Conservation (phyloP, 2,329 filamentous ascomycete genomes). For the Aspergillus amoenus region DNA sequence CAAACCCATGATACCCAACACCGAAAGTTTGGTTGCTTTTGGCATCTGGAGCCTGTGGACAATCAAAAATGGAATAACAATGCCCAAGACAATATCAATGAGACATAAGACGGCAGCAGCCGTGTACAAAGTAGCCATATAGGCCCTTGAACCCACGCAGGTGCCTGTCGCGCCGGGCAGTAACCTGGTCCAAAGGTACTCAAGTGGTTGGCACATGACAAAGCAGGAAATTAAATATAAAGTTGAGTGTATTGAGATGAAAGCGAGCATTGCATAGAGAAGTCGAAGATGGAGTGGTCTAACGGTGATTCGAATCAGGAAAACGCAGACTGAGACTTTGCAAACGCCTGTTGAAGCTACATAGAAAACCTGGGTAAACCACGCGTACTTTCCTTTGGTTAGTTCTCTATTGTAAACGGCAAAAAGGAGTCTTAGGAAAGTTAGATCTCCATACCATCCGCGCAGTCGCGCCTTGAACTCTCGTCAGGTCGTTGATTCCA, state of each 20-base stretch:
- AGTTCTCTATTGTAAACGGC: not conserved
- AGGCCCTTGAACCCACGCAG: not conserved
- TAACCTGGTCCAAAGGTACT: not conserved
- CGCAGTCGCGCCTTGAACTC: slow-evolving; percentile 21
- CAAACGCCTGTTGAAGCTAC: slow-evolving; percentile 47
- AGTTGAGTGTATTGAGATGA: not conserved
- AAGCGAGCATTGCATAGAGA: not conserved
- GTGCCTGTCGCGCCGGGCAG: not conserved
- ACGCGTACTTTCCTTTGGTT: slow-evolving; percentile 40
- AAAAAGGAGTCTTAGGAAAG: not conserved
- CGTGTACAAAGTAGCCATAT: not conserved
- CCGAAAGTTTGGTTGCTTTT: slow-evolving; percentile 50
- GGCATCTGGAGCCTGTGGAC: slow-evolving; percentile 58
- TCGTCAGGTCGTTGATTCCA: slow-evolving; percentile 17
- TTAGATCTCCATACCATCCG: slow-evolving; percentile 23
- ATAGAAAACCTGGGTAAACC: slow-evolving; percentile 54
- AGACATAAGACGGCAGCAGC: not conserved
- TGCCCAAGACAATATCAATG: not conserved
- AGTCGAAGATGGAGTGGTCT: slow-evolving; percentile 44
- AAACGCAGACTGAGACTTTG: slow-evolving; percentile 54
- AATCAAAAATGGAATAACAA: slow-evolving; percentile 54
- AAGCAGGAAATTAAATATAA: not conserved
- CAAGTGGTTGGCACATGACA: not conserved
- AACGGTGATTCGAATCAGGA: slow-evolving; percentile 53
- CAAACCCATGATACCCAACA: slow-evolving; percentile 6